A percentile compares a stretch with the other conserved stretches of the same genome.
phyloP scores from a whole-genome alignment of 1,139 yeast genomes.

The Geotrichum histeridarum region DNA sequence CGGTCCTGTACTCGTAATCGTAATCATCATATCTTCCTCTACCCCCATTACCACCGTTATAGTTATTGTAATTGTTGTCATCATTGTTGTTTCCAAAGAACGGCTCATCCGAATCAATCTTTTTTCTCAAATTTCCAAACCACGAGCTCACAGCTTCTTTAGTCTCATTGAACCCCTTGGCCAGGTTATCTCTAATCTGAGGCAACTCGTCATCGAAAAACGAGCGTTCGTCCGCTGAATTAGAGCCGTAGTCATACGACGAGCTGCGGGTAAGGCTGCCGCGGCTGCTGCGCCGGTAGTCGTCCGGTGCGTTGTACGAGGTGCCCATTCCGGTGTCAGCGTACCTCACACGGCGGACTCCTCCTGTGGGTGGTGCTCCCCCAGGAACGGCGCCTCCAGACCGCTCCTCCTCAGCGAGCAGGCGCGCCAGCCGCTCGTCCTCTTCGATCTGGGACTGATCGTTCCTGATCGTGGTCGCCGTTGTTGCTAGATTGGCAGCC shows the following conservation, averaged over 20 bases:
- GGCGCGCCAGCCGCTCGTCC: constrained; percentile 81
- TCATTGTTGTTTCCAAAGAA: constrained; percentile 26
- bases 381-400: constrained; percentile 16
- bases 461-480: constrained; percentile 19
- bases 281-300: constrained; percentile 4
- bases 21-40: constrained; percentile 20
- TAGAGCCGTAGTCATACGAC: constrained; percentile 25
- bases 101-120: constrained; percentile 41
- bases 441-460: constrained; percentile 50
- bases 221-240: constrained; percentile 38
- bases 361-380: constrained; percentile 27
- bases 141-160: constrained; percentile 71
- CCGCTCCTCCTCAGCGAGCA: constrained; percentile 68
- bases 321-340: constrained; percentile 21
- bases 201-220: constrained; percentile 60
- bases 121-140: constrained; percentile 69
- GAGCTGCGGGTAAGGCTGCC: constrained; percentile 17
- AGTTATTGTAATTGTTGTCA: constrained; percentile 27
- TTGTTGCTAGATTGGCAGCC: background rate
- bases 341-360: constrained; percentile 26
- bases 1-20: constrained; percentile 20
- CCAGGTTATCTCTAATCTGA: constrained; percentile 63
- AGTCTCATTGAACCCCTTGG: constrained; percentile 81
- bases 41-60: constrained; percentile 13
- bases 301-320: constrained; percentile 15